Conservation (phyloP, 192 early-diverging fungal genomes). For the Cetraspora pellucida region DNA sequence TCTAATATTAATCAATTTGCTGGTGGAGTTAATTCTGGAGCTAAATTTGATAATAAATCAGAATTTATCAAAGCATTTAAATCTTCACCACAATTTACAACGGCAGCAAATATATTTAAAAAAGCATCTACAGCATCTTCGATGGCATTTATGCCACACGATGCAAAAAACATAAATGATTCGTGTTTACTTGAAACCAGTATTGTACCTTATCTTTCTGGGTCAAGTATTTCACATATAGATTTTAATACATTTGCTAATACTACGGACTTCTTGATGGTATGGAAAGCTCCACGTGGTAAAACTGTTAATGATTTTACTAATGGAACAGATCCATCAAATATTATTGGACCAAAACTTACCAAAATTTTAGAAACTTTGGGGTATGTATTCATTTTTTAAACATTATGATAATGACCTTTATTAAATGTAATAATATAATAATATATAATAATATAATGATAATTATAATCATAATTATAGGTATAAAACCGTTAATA, state of each 20-base stretch:
- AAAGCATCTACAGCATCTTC: neutral
- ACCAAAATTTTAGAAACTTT: neutral
- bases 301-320: neutral
- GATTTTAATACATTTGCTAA: neutral
- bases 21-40: neutral
- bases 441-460: no score
- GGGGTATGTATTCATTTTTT: neutral
- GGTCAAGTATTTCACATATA: neutral
- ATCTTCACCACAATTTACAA: neutral
- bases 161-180: neutral
- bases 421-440: no score
- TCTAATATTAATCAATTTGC: neutral
- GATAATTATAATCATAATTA: no score
- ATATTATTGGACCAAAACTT: conserved; percentile 7
- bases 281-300: neutral
- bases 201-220: neutral
- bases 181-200: neutral
- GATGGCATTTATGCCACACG: neutral
- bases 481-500: no score
- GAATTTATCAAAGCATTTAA: neutral
- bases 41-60: neutral
- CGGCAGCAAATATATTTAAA: neutral
- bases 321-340: neutral
- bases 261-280: conserved; percentile 4
- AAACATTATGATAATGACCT: no score